Base-by-base conservation (phyloP, 1,139 yeast genomes). In the Taphrina deformans region DNA sequence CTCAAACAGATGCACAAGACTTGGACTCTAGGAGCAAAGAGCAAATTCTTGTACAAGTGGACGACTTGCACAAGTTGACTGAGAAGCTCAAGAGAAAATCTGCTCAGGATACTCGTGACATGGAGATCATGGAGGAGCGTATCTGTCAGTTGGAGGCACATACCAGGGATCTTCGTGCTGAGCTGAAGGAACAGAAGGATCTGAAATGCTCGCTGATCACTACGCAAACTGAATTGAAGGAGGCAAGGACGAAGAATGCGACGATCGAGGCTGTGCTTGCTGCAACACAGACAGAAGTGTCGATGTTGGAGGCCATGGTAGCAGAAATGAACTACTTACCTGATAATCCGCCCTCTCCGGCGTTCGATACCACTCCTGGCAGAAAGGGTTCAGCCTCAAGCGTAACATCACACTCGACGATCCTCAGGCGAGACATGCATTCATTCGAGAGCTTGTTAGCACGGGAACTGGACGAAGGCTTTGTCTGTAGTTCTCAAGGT, bases 61-160 rank as follows among this genome's bases (percentile, higher is more conserved):
- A 31, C 6, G 31, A 31, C 4, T 18, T 55, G 14, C 50, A 44
- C 9, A 14, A 3, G 14, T n/a, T 44, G 16, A 55, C 41, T 44
- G 61, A 55, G 41, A 55, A 41, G 41, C 29, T 38, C n/a, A 27
- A 21, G 44, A 29, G 18, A n/a, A 55, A 55, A 27, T 24, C 35
- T 5, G 9, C 35, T n/a, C 52, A 48, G 35, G 26, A 29, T 29
- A 21, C 9, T 2, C 23, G 23, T 5, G 52, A 48, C 21, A 26
- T 48, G 52, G 16, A 10, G 10, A 23, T 48, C 35, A 18, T 48
- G 52, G 35, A 26, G 9, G 52, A 48, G 26, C 52, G 52, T 7
- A 48, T 48, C 52, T 18, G 35, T 48, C 52, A 48, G 21, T 12
- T 48, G 21, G 52, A 48, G 6, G 10, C 9, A 12, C 52, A 26